These are phyloP conservation scores for Aspergillus hortae DNA, from an alignment of 2,329 filamentous ascomycete genomes.

Conservation along the genomic window DNA sequence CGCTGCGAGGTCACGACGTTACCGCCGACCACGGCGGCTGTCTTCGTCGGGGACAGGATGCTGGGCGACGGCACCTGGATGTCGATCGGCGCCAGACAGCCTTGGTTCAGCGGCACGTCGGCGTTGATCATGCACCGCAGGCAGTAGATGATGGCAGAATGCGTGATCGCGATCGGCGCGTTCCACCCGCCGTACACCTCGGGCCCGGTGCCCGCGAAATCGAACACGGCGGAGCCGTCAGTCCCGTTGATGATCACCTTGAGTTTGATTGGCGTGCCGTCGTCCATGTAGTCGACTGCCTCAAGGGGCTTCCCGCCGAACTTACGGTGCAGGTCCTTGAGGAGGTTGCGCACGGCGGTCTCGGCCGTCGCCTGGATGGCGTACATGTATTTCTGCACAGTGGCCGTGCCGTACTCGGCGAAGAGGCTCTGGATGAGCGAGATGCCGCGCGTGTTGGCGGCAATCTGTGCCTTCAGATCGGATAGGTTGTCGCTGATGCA, in stretches of 20 bases:
- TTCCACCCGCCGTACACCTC: conserved; percentile 80
- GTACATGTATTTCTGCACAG: conserved; percentile 79
- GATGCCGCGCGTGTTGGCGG: conserved; percentile 83
- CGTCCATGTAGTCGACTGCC: conserved; percentile 81
- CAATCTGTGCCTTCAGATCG: conserved; percentile 81
- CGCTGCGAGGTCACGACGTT: conserved; percentile 78
- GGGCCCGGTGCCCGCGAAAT: conserved; percentile 73
- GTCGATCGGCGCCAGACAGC: conserved; percentile 72
- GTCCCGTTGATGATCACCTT: conserved; percentile 70
- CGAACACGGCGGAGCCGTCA: conserved; percentile 72
- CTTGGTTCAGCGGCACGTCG: conserved; percentile 83
- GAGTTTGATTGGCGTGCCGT: conserved; percentile 73
- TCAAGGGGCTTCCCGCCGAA: conserved; percentile 69
- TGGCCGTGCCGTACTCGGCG: conserved; percentile 70
- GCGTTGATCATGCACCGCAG: conserved; percentile 74
- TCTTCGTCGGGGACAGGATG: conserved; percentile 71
- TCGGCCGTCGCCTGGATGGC: conserved; percentile 80
- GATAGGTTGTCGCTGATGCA: conserved; percentile 81
- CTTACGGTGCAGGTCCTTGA: conserved; percentile 66
- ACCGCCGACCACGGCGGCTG: conserved; percentile 76
- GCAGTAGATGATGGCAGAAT: conserved; percentile 82
- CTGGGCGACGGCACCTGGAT: conserved; percentile 66
- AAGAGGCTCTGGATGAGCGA: conserved; percentile 71
- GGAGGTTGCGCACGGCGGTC: conserved; percentile 66
- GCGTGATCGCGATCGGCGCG: conserved; percentile 76